Base-by-base conservation (phyloP, 768 basidiomycete species). In the Tricholoma saponaceum region DNA sequence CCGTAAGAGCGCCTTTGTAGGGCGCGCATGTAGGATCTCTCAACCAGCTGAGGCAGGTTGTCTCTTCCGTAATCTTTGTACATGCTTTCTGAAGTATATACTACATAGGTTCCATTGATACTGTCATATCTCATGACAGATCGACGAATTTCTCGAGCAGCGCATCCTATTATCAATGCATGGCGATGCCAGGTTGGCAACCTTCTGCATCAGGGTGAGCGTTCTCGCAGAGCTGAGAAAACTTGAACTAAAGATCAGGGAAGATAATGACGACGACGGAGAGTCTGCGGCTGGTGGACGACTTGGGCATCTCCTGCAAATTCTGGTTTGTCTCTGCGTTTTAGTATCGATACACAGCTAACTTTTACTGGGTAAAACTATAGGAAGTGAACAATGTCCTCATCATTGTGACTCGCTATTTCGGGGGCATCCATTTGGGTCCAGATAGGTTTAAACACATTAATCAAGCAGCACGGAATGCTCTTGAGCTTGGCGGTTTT, bases 241-340 rank as follows among this genome's bases (percentile, higher is more conserved):
- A 2, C 23, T n/a, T 18, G 46, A 32, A 8, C 16, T 49, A 5
- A 51, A 49, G 13, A 18, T 18, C 33, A 32, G 20, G 5, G 13
- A 22, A 93, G 95, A 98, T 66, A 95, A 97, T 58, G 92, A 95
- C 56, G 95, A 98, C 58, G 91, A 98, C 57, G 92, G 95, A 1
- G 96, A 99, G 74, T 86, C 89, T 0, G 94, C 92, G 1, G 96
- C 96, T 18, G 96, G 96, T 4, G 86, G 89, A 43, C 82, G 96
- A 16, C 73, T 98, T 20, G 92, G 92, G 0, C 95, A 98, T 70
- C 79, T 99, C 1, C 73, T 99, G 4, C 92, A 95, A 60, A 93
- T 96, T 47, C 69, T 97, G 49, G 92, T 92, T 58, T 51, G 83
- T 66, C 37, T 23, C 9, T 23, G 28, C 22, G 49, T 10, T 43